Base-by-base conservation (phyloP, 805 yeast genomes). In the Wickerhamomyces bisporus region DNA sequence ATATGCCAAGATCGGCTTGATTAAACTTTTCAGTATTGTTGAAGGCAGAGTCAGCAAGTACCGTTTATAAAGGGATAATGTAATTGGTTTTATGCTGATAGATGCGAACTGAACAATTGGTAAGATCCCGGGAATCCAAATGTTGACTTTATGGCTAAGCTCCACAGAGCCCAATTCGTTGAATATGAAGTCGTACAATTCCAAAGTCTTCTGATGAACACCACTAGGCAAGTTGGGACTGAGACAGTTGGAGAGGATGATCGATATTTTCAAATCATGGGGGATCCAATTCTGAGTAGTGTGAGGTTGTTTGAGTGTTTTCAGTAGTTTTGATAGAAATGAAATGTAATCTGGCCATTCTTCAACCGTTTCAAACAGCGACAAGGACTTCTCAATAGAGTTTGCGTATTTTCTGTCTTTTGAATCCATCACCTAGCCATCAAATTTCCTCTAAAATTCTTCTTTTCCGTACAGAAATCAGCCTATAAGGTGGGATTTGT, bases 271-370 rank as follows among this genome's bases (percentile, higher is more conserved):
- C 12, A 74, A 64, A 3, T 81, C 75, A 32, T 66, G 70, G 0
- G 96, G 98, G 11, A 91, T 68, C 73, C 77, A 76, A 42, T 75
- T 68, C 31, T 61, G 40, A 34, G 62, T 46, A 48, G 57, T 46
- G 50, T 70, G 61, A 43, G 64, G 29, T 58, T 70, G 61, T 41
- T 73, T 75, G 29, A 89, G 60, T 0, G 94, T 80, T 56, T 87
- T 86, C 41, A 79, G 78, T 6, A 94, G 70, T 42, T 84, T 77
- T 2, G 91, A 79, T 32, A 94, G 66, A 57, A 86, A 89, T 17
- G 97, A 82, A 40, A 93, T 93, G 58, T 91, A 88, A 57, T 93
- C 98, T 12, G 98, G 98, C 99, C 99, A 93, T 65, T 93, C 98
- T 24, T 79, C 84, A 2, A 88, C 82, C 2, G 84, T 64, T 36